Evolutionary conservation across 2,329 filamentous ascomycete genomes (phyloP), one percentile per base, ranked within the genome.

Genomic region (Colletotrichum aenigma): DNA sequence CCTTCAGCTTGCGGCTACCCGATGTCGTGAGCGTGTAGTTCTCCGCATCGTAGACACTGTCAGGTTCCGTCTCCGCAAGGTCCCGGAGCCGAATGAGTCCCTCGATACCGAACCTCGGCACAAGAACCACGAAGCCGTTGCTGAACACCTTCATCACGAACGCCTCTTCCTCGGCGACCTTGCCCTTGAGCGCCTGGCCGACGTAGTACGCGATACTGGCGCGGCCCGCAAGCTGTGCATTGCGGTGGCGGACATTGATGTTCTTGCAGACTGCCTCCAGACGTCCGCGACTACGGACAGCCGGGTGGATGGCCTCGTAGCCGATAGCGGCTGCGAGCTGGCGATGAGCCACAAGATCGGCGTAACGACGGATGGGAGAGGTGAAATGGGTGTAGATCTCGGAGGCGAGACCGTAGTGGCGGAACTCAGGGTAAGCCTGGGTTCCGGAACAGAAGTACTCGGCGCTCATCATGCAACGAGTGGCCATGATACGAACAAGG

Each of bases 381-480:
- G 97, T 99, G 86, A 99, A 99, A 85, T 99, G 97, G 3, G 97
- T 99, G 88, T 99, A 99, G 83, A 99, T 99, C 81, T 97, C 95
- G 5, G 94, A 96, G 1, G 97, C 97, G 43, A 99, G 93, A 79
- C 97, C 97, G 85, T 99, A 99, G 87, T 99, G 97, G 68, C 95
- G 92, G 90, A 98, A 99, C 83, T 98, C 97, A 1, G 95, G 94
- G 83, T 97, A 96, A 0, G 96, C 92, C 83, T 98, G 96, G 8
- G 96, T 96, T 76, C 97, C 97, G 0, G 96, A 95, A 86, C 95
- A 97, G 86, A 99, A 99, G 87, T 99, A 99, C 86, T 99, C 97
- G 77, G 97, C 97, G 70, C 95, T 97, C 89, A 98, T 98, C 97
- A 99, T 99, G 90, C 97, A 99, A 26, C 97, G 94, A 10, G 97